Percentiles rank a stretch among this genome's conserved stretches.
These are phyloP conservation scores for Camelina sativa DNA, from an alignment of 345 rosid genomes.

Conservation along the genomic window DNA sequence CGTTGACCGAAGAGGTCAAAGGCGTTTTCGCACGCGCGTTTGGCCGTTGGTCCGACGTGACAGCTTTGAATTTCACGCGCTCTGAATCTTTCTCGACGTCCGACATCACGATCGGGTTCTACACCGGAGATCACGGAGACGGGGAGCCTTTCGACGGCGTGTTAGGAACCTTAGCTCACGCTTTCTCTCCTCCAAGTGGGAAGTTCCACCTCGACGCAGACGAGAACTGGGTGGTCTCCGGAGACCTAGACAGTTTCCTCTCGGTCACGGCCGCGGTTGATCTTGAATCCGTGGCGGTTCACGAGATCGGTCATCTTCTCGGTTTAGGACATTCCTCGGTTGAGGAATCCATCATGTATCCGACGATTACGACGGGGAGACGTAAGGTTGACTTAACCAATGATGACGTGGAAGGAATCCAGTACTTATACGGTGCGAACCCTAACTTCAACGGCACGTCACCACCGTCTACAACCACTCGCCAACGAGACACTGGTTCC, in stretches of 20 bases:
- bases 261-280: slow-evolving; percentile 61
- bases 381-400: slow-evolving; percentile 61
- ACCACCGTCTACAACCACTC: slow-evolving; percentile 39
- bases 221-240: slow-evolving; percentile 76
- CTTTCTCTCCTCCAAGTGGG: slow-evolving; percentile 89
- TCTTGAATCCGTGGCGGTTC: slow-evolving; percentile 89
- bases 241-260: slow-evolving; percentile 47
- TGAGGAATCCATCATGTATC: slow-evolving; percentile 80
- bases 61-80: slow-evolving; percentile 64
- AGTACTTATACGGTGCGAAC: slow-evolving; percentile 74
- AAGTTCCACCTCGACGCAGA: slow-evolving; percentile 71
- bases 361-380: slow-evolving; percentile 66
- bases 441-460: slow-evolving; percentile 65
- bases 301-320: slow-evolving; percentile 92
- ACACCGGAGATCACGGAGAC: slow-evolving; percentile 83
- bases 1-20: slow-evolving; percentile 54
- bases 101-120: slow-evolving; percentile 76
- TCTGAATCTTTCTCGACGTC: slow-evolving; percentile 43
- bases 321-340: slow-evolving; percentile 94
- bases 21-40: slow-evolving; percentile 75
- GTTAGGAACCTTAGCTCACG: slow-evolving; percentile 87
- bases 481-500: slow-evolving; percentile 54
- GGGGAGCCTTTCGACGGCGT: slow-evolving; percentile 94
- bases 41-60: slow-evolving; percentile 70
- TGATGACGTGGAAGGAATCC: slow-evolving; percentile 79